Evolutionary conservation across 1,284 basidiomycete genomes (phyloP).

Genomic region (Bjerkandera adusta): DNA sequence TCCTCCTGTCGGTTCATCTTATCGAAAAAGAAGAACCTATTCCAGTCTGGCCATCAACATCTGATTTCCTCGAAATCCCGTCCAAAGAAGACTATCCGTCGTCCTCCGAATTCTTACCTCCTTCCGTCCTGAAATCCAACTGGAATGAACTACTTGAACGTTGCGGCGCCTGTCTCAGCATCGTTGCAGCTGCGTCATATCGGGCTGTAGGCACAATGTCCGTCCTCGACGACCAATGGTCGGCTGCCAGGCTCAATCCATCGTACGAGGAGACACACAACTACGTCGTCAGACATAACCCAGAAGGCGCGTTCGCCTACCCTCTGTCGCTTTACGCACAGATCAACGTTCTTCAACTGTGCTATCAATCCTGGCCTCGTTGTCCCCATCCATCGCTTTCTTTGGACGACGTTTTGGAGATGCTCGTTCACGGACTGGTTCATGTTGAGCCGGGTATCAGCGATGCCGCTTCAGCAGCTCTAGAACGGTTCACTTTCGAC

Average conservation of each 20-base stretch:
- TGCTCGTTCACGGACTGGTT: conserved; percentile 79
- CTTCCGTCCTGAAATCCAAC: conserved; percentile 59
- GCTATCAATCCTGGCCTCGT: conserved; percentile 87
- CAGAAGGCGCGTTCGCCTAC: conserved; percentile 73
- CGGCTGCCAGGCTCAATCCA: conserved; percentile 55
- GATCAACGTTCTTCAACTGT: conserved; percentile 74
- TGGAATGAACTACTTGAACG: conserved; percentile 77
- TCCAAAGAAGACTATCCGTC: conserved; percentile 67
- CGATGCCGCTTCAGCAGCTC: conserved; percentile 66
- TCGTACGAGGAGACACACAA: conserved; percentile 70
- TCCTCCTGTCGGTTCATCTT: conserved; percentile 69
- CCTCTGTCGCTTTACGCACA: conserved; percentile 60
- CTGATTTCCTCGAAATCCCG: conserved; percentile 67
- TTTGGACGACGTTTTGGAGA: conserved; percentile 69
- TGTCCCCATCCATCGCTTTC: conserved; percentile 60
- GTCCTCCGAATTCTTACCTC: conserved; percentile 61
- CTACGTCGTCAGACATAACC: conserved; percentile 59
- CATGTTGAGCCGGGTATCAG: conserved; percentile 81
- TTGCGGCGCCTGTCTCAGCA: conserved; percentile 59
- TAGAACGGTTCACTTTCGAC: conserved; percentile 75
- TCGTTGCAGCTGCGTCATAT: conserved; percentile 64
- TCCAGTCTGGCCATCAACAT: conserved; percentile 75
- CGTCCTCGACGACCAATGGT: conserved; percentile 84
- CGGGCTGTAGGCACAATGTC: conserved; percentile 75
- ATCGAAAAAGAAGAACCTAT: conserved; percentile 70